These are phyloP conservation scores for Solanum dulcamara DNA, from an alignment of 257 asterid species.

Conservation along the genomic window DNA sequence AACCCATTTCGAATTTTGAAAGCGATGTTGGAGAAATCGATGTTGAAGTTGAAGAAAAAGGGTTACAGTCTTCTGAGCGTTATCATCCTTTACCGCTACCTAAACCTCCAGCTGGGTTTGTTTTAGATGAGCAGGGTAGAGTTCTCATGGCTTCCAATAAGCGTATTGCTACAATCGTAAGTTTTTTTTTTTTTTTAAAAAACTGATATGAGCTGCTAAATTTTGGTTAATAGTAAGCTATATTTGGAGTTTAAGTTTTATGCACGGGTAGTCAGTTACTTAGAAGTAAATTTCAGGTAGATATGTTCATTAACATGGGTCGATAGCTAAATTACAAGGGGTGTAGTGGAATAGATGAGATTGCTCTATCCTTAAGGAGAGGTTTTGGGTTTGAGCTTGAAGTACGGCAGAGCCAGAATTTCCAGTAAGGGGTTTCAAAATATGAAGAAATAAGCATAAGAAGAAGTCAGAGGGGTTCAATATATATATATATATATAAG, in stretches of 20 bases:
- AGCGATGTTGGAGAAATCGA: not conserved
- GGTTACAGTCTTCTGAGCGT: conserved; percentile 16
- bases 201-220: not conserved
- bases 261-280: not conserved
- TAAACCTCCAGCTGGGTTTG: conserved; percentile 95
- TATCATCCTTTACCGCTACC: conserved; percentile 58
- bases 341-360: not conserved
- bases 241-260: not conserved
- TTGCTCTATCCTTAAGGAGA: not conserved
- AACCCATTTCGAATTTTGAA: not conserved
- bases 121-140: conserved; percentile 72
- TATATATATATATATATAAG: too few species aligned
- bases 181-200: conserved; percentile 12
- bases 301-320: not conserved
- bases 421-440: not conserved
- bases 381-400: not conserved
- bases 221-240: not conserved
- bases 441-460: not conserved
- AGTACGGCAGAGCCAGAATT: not conserved
- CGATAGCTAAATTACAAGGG: not conserved
- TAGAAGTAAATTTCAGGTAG: not conserved
- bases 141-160: conserved; percentile 79
- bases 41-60: conserved; percentile 10
- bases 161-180: conserved; percentile 70
- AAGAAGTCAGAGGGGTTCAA: too few species aligned